Percentiles rank a stretch among this genome's conserved stretches.
Evolutionary conservation across 2,329 filamentous ascomycete genomes (phyloP).

Genomic region (Penicillium sp.): DNA sequence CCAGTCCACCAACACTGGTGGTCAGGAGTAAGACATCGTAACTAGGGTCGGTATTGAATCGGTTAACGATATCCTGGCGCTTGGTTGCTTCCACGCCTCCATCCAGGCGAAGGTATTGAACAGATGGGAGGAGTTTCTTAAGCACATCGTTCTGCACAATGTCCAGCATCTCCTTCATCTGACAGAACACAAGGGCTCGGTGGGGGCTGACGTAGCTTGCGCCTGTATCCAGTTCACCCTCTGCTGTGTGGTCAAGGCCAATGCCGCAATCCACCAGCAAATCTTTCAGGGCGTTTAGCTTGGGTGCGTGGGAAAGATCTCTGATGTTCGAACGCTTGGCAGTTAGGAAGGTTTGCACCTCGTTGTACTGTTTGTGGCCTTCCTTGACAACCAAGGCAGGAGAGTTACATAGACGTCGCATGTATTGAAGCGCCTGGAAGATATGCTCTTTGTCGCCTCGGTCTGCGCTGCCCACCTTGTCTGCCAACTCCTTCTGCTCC

Average conservation of each 20-base stretch:
- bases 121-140: slow-evolving; percentile 83
- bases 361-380: slow-evolving; percentile 82
- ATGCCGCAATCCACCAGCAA: slow-evolving; percentile 98
- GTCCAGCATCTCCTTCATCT: slow-evolving; percentile 99
- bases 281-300: slow-evolving; percentile 84
- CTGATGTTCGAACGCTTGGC: slow-evolving; percentile 78
- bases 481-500: slow-evolving; percentile 81
- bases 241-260: slow-evolving; percentile 63
- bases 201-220: slow-evolving; percentile 89
- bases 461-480: slow-evolving; percentile 79
- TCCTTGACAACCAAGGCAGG: slow-evolving; percentile 95
- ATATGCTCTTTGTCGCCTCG: slow-evolving; percentile 97
- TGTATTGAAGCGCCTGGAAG: slow-evolving; percentile 98
- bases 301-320: slow-evolving; percentile 85
- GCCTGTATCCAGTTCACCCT: slow-evolving; percentile 56
- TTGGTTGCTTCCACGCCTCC: slow-evolving; percentile 89
- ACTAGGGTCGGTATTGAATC: slow-evolving; percentile 95
- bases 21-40: slow-evolving; percentile 93
- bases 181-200: slow-evolving; percentile 93
- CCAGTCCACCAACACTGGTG: slow-evolving; percentile 90
- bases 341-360: slow-evolving; percentile 76
- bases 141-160: slow-evolving; percentile 96
- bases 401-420: slow-evolving; percentile 98
- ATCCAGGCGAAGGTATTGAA: slow-evolving; percentile 91
- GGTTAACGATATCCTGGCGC: slow-evolving; percentile 96